These are phyloP conservation scores for Ophiostoma sp. DNA, from an alignment of 2,329 filamentous ascomycete genomes.

Conservation along the genomic window DNA sequence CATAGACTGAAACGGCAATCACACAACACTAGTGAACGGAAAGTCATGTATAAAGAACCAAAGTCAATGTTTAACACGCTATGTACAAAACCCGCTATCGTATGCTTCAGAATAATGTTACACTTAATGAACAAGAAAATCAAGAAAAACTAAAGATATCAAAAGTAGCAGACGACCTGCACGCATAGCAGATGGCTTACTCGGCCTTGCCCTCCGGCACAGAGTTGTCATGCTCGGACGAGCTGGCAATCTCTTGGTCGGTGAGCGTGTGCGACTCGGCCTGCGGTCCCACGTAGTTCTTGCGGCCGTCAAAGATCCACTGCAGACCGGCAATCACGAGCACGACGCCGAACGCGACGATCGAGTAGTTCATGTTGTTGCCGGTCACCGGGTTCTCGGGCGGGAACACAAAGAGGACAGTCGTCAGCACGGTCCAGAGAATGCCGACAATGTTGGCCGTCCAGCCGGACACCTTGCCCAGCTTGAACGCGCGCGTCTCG, in stretches of 20 bases:
- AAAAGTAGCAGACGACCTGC: not conserved
- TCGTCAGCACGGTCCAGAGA: conserved; percentile 62
- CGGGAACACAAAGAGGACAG: conserved; percentile 69
- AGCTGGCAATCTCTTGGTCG: not conserved
- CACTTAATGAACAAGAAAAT: not conserved
- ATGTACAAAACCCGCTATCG: not conserved
- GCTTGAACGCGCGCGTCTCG: conserved; percentile 37
- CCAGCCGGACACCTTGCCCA: conserved; percentile 37
- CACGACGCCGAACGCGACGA: conserved; percentile 46
- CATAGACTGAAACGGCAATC: not conserved
- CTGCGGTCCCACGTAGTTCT: conserved; percentile 40
- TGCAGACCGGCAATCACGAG: conserved; percentile 40
- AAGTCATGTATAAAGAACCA: not conserved
- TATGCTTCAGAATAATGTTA: not conserved
- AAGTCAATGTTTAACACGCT: not conserved
- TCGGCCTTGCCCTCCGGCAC: not conserved
- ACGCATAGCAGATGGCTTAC: not conserved
- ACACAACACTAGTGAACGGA: not conserved
- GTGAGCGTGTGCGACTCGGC: conserved; percentile 13
- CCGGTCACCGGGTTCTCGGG: conserved; percentile 58
- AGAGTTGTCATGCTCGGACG: conserved; percentile 1
- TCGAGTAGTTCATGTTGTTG: conserved; percentile 61
- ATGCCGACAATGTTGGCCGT: conserved; percentile 46
- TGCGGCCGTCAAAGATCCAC: conserved; percentile 47
- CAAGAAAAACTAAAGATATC: not conserved